Evolutionary conservation across 495 filamentous ascomycete genomes (phyloP), one percentile per base, ranked within the genome.

Genomic region (Xylaria scruposa): DNA sequence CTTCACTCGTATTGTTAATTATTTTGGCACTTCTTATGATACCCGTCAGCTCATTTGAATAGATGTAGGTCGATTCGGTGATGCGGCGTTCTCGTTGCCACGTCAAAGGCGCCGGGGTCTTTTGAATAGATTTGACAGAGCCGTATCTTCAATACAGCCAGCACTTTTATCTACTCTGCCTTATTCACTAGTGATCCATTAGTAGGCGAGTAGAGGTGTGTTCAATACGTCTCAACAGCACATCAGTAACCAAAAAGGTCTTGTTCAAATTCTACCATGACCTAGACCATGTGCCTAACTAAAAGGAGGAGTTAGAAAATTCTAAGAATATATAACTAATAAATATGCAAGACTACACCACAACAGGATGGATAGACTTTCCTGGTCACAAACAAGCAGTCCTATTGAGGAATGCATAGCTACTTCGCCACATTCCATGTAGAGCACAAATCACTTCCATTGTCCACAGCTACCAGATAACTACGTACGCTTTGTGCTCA

Each of bases 21-120:
- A 12, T 53, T 6, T 10, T 15, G 24, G 51, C 24, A 54, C 21
- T 54, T 54, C 51, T 38, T 38, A 54, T 54, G 51, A 54, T 54
- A 54, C 51, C 51, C 51, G 51, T 54, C 51, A 4, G 24, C 51
- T 29, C 51, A 54, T 54, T 54, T 24, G 5, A 54, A 29, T 54
- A 54, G 51, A 54, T 54, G 51, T 29, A 54, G 51, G 21, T 54
- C 24, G 51, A 54, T 53, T 53, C 49, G 24, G 51, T 54, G 51
- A 15, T 26, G 49, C n/a, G n/a, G n/a, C n/a, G n/a, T n/a, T n/a
- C n/a, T 53, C 21, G 21, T 26, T 53, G 8, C n/a, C 51, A 54
- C 24, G 51, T 19, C 21, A 54, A 12, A 3, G 51, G 51, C 21
- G 51, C n/a, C 3, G 24, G 24, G 51, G 12, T 54, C 24, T 54